phyloP scores from a whole-genome alignment of 2,329 filamentous ascomycete species.

The Westerdykella aurantiaca region DNA sequence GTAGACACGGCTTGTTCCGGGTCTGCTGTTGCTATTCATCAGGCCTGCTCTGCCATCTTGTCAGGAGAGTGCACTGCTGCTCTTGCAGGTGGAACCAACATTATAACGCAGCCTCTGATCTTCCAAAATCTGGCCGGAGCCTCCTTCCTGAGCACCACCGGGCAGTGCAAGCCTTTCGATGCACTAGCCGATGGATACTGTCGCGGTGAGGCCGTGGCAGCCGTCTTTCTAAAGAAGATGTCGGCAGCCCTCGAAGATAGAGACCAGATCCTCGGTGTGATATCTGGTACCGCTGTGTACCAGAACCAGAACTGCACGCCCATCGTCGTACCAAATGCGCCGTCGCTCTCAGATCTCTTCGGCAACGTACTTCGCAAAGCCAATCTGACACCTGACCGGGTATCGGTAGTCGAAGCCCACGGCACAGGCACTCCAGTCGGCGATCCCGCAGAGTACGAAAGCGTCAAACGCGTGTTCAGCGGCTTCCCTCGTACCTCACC shows the following conservation, averaged over 20 bases:
- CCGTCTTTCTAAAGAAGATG: constrained; percentile 47
- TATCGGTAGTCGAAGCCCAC: constrained; percentile 14
- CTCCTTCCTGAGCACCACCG: constrained; percentile 41
- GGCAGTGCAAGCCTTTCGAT: constrained; percentile 41
- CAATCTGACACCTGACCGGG: constrained; percentile 1
- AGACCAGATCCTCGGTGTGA: constrained; percentile 22
- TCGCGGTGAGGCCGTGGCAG: constrained; percentile 44
- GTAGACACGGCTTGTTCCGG: constrained; percentile 35
- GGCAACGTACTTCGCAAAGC: background rate
- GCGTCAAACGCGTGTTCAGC: constrained; percentile 15
- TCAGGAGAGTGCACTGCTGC: constrained; percentile 22
- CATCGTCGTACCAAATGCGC: constrained; percentile 5
- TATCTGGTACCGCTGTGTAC: constrained; percentile 1
- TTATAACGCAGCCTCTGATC: constrained; percentile 24
- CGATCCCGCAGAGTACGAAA: constrained; percentile 15
- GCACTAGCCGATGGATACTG: constrained; percentile 49
- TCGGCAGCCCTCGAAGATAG: constrained; percentile 47
- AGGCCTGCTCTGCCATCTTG: constrained; percentile 22
- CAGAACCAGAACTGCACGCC: constrained; percentile 1
- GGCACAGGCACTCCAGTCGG: constrained; percentile 18
- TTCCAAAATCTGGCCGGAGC: constrained; percentile 35
- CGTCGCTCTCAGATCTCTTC: constrained; percentile 7
- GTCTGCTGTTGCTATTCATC: constrained; percentile 25
- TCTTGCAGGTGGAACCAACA: constrained; percentile 34
- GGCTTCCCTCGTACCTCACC: constrained; percentile 2